Base-by-base conservation (phyloP, 2,329 filamentous ascomycete genomes). In the Arthrobotrys pseudoclavata region DNA sequence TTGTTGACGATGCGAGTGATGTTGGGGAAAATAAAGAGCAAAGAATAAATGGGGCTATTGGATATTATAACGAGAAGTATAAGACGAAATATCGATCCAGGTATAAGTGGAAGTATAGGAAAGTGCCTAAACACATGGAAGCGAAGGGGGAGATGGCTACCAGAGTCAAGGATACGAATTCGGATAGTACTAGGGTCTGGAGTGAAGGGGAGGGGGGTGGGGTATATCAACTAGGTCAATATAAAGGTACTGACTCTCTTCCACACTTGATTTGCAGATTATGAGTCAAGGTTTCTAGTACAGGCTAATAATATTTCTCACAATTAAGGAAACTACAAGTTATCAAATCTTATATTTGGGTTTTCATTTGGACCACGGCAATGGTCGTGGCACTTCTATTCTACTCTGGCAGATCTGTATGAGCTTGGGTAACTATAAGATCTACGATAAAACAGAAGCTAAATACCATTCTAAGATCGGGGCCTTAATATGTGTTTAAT, bases 71-170 rank as follows among this genome's bases (percentile, higher is more conserved):
- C 3, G n/a, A 42, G 4, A 60, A 60, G 18, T 60, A 42, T 9
- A 60, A 42, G 7, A 60, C 12, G 12, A 60, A 60, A n/a, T 42
- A 60, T n/a, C 55, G 20, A 18, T 42, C 18, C 12, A 60, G 31
- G 34, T 60, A 60, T 42, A 60, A 42, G 20, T 60, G 31, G 55
- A 42, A 42, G 13, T 42, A 60, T 60, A 60, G 20, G 15, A 34
- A 42, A 20, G 3, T 40, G 15, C 55, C 26, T n/a, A 60, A n/a
- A 26, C 34, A 42, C 9, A 60, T 42, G 20, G 55, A 60, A 26
- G 3, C 18, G 31, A 26, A 26, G 34, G 18, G 29, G 10, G 42
- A 20, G 4, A 20, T 18, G 5, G 3, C n/a, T 22, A 6, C n/a
- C 40, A 10, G 12, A 15, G 6, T 5, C 29, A 34, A 13, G 29